These are phyloP conservation scores for Aspergillus piperis DNA, from an alignment of 2,329 filamentous ascomycete genomes.

Conservation along the genomic window DNA sequence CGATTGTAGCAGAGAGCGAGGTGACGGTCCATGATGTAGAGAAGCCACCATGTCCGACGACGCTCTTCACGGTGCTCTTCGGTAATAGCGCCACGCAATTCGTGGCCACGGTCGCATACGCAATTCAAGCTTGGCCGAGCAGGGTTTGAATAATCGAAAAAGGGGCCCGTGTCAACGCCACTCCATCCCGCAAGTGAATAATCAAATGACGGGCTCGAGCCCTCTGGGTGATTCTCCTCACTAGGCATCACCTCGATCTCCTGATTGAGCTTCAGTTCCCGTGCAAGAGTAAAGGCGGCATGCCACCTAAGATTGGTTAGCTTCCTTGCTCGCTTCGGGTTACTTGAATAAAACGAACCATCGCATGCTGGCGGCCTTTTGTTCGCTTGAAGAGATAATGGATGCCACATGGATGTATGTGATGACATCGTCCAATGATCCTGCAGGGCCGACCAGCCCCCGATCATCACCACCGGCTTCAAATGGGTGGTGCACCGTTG, in stretches of 20 bases:
- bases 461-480: conserved; percentile 59
- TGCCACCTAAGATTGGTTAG: conserved; percentile 63
- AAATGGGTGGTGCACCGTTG: conserved; percentile 58
- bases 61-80: conserved; percentile 90
- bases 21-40: conserved; percentile 89
- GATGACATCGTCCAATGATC: conserved; percentile 81
- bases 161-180: conserved; percentile 54
- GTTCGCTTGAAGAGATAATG: conserved; percentile 89
- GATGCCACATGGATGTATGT: conserved; percentile 92
- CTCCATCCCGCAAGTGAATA: conserved; percentile 35
- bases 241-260: conserved; percentile 60
- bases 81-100: conserved; percentile 46
- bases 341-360: conserved; percentile 54
- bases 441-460: conserved; percentile 56
- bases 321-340: neutral
- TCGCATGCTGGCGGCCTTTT: conserved; percentile 87
- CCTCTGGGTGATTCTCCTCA: conserved; percentile 32
- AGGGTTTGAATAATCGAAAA: conserved; percentile 45
- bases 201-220: conserved; percentile 36
- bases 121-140: conserved; percentile 38
- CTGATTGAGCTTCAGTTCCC: conserved; percentile 82
- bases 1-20: conserved; percentile 89
- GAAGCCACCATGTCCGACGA: conserved; percentile 87
- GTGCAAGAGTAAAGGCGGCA: conserved; percentile 84
- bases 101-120: conserved; percentile 33